Conservation (phyloP, 2,329 filamentous ascomycete genomes). For the Akanthomyces lecanii region DNA sequence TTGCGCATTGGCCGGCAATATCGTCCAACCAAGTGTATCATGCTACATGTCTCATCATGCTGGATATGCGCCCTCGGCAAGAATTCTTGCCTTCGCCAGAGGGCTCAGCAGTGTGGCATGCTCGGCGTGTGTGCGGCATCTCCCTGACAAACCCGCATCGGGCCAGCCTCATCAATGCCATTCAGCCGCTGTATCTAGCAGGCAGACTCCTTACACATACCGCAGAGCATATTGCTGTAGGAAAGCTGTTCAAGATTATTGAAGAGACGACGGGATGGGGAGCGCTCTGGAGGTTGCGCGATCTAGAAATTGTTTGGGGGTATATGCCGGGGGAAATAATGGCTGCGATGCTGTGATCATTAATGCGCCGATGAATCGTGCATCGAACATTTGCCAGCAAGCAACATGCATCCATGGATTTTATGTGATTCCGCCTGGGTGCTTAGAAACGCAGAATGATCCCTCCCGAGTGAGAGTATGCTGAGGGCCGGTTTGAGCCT, state of each 20-base stretch:
- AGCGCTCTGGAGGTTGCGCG: constrained; percentile 44
- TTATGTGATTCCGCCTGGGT: too few species aligned
- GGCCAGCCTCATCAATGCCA: constrained; percentile 48
- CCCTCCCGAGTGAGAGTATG: too few species aligned
- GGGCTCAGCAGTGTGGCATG: constrained; percentile 41
- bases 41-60: constrained; percentile 44
- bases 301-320: constrained; percentile 38
- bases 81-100: constrained; percentile 23
- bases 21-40: constrained; percentile 51
- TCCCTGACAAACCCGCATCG: constrained; percentile 47
- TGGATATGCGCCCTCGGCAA: constrained; percentile 37
- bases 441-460: too few species aligned
- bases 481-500: too few species aligned
- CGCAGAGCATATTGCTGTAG: constrained; percentile 31
- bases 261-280: constrained; percentile 47
- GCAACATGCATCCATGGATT: too few species aligned
- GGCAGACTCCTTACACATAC: constrained; percentile 45
- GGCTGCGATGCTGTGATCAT: background rate
- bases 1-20: constrained; percentile 45
- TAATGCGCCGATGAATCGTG: too few species aligned
- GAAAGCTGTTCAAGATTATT: constrained; percentile 39
- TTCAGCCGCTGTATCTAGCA: constrained; percentile 49
- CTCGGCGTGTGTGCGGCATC: constrained; percentile 47
- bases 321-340: constrained; percentile 19
- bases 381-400: too few species aligned